Percentiles rank a stretch among this genome's conserved stretches.
Evolutionary conservation across 2,329 filamentous ascomycete species (phyloP).

Genomic region (Chrysoporthe cubensis): DNA sequence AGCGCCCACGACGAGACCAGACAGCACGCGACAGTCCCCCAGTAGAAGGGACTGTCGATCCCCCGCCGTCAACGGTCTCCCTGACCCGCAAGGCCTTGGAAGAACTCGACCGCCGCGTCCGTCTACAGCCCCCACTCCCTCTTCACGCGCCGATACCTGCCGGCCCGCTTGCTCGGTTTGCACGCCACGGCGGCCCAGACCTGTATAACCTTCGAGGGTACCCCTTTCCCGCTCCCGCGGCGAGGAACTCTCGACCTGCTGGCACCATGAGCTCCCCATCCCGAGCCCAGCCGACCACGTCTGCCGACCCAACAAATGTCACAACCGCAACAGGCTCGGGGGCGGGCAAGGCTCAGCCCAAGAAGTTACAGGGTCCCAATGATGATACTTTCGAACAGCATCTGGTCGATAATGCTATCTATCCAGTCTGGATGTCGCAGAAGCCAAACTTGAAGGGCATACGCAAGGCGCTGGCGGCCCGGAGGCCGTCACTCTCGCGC

Average conservation of each 20-base stretch:
- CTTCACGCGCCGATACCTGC: not conserved
- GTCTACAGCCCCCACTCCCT: not conserved
- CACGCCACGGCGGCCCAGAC: slow-evolving; percentile 35
- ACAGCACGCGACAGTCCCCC: too few species aligned
- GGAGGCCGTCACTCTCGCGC: slow-evolving; percentile 41
- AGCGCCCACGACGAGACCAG: too few species aligned
- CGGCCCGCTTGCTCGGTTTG: slow-evolving; percentile 29
- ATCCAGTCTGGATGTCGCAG: slow-evolving; percentile 34
- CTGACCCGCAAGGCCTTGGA: not conserved
- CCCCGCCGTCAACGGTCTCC: too few species aligned
- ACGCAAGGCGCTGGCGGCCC: slow-evolving; percentile 33
- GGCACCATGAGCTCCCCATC: slow-evolving; percentile 28
- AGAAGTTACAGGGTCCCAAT: slow-evolving; percentile 35
- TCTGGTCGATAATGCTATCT: slow-evolving; percentile 41
- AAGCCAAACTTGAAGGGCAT: slow-evolving; percentile 40
- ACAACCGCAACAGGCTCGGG: slow-evolving; percentile 27
- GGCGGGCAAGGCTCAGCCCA: slow-evolving; percentile 29
- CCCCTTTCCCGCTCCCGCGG: not conserved
- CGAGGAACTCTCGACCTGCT: not conserved
- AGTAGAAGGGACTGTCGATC: too few species aligned
- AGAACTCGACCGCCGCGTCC: slow-evolving; percentile 1
- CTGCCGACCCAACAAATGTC: slow-evolving; percentile 23
- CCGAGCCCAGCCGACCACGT: slow-evolving; percentile 19
- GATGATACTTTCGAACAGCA: slow-evolving; percentile 42
- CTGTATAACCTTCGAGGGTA: slow-evolving; percentile 32